A percentile compares a stretch with the other conserved stretches of the same genome.
These are phyloP conservation scores for Paecilomyces sp. DNA, from an alignment of 2,329 filamentous ascomycete genomes.

Conservation along the genomic window DNA sequence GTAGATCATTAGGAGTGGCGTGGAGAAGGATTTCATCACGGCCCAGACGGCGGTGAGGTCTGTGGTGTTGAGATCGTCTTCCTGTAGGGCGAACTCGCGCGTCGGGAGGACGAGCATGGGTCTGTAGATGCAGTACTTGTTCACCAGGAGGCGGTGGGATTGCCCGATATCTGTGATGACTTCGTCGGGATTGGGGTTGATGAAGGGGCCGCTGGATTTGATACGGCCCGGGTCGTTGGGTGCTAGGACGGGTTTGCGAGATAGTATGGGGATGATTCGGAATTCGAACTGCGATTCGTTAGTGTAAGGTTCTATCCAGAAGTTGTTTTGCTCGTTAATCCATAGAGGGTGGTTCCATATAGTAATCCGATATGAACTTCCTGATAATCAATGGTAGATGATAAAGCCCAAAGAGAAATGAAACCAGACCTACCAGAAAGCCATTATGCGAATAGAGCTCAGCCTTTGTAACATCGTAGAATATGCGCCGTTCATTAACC, in stretches of 20 bases:
- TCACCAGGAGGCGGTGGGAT: conserved; percentile 15
- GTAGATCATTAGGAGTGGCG: conserved; percentile 33
- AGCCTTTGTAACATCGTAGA: conserved; percentile 12
- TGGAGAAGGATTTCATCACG: conserved; percentile 20
- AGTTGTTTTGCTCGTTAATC: no score
- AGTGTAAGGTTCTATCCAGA: background rate
- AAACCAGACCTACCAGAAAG: conserved; percentile 12
- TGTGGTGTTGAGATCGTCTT: conserved; percentile 25
- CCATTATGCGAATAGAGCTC: conserved; percentile 14
- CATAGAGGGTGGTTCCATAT: no score
- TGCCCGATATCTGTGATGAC: conserved; percentile 12
- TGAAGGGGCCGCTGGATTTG: conserved; percentile 12
- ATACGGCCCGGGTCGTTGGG: conserved; percentile 16
- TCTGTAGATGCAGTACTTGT: conserved; percentile 18
- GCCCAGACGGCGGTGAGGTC: conserved; percentile 33
- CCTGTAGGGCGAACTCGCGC: conserved; percentile 22
- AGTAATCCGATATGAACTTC: no score
- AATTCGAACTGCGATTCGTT: conserved; percentile 10
- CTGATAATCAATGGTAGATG: background rate
- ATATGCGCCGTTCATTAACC: conserved; percentile 11
- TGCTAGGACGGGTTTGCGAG: conserved; percentile 14
- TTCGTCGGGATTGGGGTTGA: conserved; percentile 16
- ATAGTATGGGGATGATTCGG: conserved; percentile 14
- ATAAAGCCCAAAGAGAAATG: background rate
- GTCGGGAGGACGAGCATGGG: conserved; percentile 35